Percentiles rank a stretch among this genome's conserved stretches.
phyloP scores from a whole-genome alignment of 495 filamentous ascomycete species.

The Trichoderma parareesei region DNA sequence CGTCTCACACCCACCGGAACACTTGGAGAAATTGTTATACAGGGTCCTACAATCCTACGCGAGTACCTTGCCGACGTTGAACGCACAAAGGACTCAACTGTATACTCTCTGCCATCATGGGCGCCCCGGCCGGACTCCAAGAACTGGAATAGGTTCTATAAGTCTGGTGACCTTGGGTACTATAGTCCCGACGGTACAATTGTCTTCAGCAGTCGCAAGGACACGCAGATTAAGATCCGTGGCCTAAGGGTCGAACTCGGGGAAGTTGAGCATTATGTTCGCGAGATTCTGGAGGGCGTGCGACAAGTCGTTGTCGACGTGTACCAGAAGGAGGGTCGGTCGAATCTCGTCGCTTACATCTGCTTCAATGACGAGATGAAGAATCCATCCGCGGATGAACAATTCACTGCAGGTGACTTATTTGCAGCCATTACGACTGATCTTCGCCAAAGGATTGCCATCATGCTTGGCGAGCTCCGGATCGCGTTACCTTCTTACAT shows the following conservation, averaged over 20 bases:
- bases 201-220: conserved; percentile 38
- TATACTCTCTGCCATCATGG: background rate
- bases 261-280: conserved; percentile 28
- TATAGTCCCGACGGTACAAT: conserved; percentile 12
- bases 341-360: background rate
- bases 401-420: background rate
- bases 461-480: background rate
- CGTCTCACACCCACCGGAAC: conserved; percentile 33
- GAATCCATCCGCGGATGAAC: background rate
- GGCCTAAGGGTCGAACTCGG: conserved; percentile 35
- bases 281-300: background rate
- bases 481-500: conserved; percentile 18
- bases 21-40: conserved; percentile 42
- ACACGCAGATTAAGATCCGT: conserved; percentile 13
- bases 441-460: background rate
- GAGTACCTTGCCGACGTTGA: conserved; percentile 33
- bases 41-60: conserved; percentile 43
- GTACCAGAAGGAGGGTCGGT: conserved; percentile 18
- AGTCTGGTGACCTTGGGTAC: conserved; percentile 15
- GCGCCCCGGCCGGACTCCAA: background rate
- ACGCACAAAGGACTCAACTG: conserved; percentile 15
- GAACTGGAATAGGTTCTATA: conserved; percentile 7
- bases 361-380: conserved; percentile 5
- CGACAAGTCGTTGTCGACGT: conserved; percentile 40
- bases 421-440: background rate